A percentile compares a stretch with the other conserved stretches of the same genome.
phyloP scores from a whole-genome alignment of 1,139 yeast genomes.

The Hyphopichia pseudoburtonii region DNA sequence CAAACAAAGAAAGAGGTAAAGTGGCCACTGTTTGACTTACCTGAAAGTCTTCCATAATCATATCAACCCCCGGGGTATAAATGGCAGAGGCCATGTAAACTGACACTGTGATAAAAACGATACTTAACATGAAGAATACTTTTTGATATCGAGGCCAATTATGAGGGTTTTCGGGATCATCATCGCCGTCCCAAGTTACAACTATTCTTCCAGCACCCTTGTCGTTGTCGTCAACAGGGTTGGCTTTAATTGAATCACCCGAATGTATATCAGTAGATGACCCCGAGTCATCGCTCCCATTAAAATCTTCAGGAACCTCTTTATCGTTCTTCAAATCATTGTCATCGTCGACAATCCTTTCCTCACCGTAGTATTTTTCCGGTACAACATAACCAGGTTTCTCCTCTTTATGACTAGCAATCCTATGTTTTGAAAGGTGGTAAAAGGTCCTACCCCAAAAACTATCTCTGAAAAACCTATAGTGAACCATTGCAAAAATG shows the following conservation, averaged over 20 bases:
- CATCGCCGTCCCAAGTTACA: conserved; percentile 46
- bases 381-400: conserved; percentile 31
- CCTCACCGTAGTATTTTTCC: conserved; percentile 23
- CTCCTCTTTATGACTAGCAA: conserved; percentile 33
- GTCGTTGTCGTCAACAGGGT: neutral
- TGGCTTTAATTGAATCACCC: neutral
- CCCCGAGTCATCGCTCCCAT: neutral
- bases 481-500: conserved; percentile 4
- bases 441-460: conserved; percentile 34
- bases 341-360: conserved; percentile 4
- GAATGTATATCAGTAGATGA: neutral
- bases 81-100: conserved; percentile 65
- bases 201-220: too few species aligned
- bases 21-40: conserved; percentile 27
- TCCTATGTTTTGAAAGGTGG: conserved; percentile 30
- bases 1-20: conserved; percentile 36
- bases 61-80: conserved; percentile 53
- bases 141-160: conserved; percentile 52
- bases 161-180: conserved; percentile 58
- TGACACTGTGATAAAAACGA: conserved; percentile 47
- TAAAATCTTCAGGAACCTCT: conserved; percentile 1
- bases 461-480: conserved; percentile 30
- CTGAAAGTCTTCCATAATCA: conserved; percentile 27
- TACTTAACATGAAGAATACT: conserved; percentile 34
- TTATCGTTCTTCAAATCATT: conserved; percentile 1